Percentiles rank a stretch among this genome's conserved stretches.
Evolutionary conservation across 768 basidiomycete species (phyloP).

Genomic region (Imleria badia): DNA sequence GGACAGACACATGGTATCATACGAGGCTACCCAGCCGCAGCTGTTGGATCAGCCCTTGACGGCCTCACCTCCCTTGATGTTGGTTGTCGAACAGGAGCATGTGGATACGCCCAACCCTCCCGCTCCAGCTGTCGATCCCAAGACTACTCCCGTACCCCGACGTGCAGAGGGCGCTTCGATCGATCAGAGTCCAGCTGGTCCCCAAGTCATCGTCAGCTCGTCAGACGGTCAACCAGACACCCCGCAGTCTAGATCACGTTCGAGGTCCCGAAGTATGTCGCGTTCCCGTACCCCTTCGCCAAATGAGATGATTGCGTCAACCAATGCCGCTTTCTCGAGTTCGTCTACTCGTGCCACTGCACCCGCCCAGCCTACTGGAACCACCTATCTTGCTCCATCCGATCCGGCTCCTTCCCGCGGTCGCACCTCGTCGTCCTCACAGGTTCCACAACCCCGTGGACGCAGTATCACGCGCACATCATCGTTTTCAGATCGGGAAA

Average conservation of each 20-base stretch:
- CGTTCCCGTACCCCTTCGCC: slow-evolving; percentile 50
- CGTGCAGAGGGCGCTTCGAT: slow-evolving; percentile 19
- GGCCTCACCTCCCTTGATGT: slow-evolving; percentile 5
- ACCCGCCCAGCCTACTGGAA: slow-evolving; percentile 17
- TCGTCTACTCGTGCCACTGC: slow-evolving; percentile 11
- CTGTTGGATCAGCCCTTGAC: slow-evolving; percentile 13
- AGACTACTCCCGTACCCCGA: slow-evolving; percentile 11
- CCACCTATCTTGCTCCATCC: slow-evolving; percentile 28
- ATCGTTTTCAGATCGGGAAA: slow-evolving; percentile 54
- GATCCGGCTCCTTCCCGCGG: slow-evolving; percentile 19
- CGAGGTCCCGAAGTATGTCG: slow-evolving; percentile 38
- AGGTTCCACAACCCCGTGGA: slow-evolving; percentile 42
- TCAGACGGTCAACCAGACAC: slow-evolving; percentile 34
- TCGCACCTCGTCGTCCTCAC: slow-evolving; percentile 35
- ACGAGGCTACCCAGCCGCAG: slow-evolving; percentile 18
- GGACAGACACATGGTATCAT: slow-evolving; percentile 20
- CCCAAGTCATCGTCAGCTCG: slow-evolving; percentile 37
- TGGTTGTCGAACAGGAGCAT: slow-evolving; percentile 3
- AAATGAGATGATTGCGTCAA: slow-evolving; percentile 14
- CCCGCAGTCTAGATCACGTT: slow-evolving; percentile 31
- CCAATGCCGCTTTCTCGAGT: slow-evolving; percentile 10
- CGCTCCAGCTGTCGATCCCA: slow-evolving; percentile 19
- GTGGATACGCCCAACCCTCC: slow-evolving; percentile 13
- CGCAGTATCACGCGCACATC: slow-evolving; percentile 55
- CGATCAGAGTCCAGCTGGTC: slow-evolving; percentile 12